These are phyloP conservation scores for Handroanthus guayacan DNA, from an alignment of 257 asterid genomes.

Conservation along the genomic window DNA sequence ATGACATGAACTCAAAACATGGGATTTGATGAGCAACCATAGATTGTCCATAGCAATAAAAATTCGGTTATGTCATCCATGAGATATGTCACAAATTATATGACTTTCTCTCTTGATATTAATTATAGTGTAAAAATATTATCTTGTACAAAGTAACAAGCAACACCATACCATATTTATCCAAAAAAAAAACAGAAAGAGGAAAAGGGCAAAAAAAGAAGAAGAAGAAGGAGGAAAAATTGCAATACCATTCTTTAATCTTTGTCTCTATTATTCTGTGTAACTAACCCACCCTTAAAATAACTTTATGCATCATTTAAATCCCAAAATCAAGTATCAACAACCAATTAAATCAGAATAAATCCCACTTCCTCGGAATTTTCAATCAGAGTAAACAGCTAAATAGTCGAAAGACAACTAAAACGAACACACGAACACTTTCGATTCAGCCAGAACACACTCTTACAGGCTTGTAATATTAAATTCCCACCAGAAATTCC, in stretches of 20 bases:
- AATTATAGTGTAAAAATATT: conserved; percentile 15
- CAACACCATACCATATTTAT: not conserved
- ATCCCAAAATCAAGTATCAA: conserved; percentile 5
- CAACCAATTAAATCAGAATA: conserved; percentile 13
- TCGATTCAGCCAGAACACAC: conserved; percentile 1
- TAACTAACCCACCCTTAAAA: not conserved
- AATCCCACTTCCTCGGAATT: not conserved
- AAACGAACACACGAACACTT: conserved; percentile 9
- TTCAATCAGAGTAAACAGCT: not conserved
- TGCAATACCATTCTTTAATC: not conserved
- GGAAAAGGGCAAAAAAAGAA: too few species aligned
- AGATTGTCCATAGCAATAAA: not conserved
- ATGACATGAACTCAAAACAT: not conserved
- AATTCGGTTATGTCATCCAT: not conserved
- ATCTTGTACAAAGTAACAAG: conserved; percentile 1
- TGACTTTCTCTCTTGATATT: not conserved
- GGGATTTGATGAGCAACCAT: conserved; percentile 1
- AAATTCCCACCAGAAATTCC: not conserved
- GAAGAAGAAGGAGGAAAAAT: too few species aligned
- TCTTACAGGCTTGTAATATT: not conserved
- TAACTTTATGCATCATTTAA: not conserved
- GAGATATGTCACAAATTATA: not conserved
- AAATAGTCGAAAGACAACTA: conserved; percentile 18
- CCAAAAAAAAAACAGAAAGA: too few species aligned
- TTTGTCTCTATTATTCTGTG: not conserved